A percentile compares a stretch with the other conserved stretches of the same genome.
Evolutionary conservation across 2,329 filamentous ascomycete genomes (phyloP).

Genomic region (Diaporthe nobilis): DNA sequence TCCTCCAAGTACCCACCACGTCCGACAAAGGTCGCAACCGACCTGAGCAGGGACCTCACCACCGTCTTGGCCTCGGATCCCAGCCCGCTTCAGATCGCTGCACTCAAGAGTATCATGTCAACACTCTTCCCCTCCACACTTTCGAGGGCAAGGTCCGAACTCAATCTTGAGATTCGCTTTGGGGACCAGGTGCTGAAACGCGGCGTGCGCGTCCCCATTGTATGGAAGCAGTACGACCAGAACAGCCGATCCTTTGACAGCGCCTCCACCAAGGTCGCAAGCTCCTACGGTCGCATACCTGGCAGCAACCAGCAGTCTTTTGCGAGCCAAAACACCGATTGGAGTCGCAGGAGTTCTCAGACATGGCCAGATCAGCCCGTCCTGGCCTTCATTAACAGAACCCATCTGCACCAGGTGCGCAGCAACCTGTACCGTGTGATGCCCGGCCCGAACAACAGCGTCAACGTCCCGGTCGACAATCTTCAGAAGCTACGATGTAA

Average conservation of each 20-base stretch:
- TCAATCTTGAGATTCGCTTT: constrained; percentile 66
- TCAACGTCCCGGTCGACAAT: constrained; percentile 63
- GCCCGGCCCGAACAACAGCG: constrained; percentile 55
- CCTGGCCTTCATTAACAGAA: constrained; percentile 64
- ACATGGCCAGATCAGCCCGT: constrained; percentile 49
- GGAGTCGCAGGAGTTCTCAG: constrained; percentile 32
- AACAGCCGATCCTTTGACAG: constrained; percentile 52
- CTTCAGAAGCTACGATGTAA: constrained; percentile 64
- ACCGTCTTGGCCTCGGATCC: constrained; percentile 55
- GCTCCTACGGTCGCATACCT: constrained; percentile 49
- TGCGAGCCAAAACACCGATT: constrained; percentile 45
- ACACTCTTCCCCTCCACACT: constrained; percentile 58
- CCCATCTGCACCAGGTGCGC: constrained; percentile 61
- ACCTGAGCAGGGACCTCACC: constrained; percentile 60
- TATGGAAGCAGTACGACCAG: constrained; percentile 62
- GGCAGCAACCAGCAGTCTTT: constrained; percentile 43
- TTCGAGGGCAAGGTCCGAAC: constrained; percentile 49
- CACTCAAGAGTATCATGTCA: constrained; percentile 60
- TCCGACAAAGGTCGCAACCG: constrained; percentile 59
- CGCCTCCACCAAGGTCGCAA: constrained; percentile 51
- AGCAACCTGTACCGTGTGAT: constrained; percentile 62
- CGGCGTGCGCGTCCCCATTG: constrained; percentile 62
- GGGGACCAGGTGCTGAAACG: constrained; percentile 60
- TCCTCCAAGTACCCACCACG: constrained; percentile 34
- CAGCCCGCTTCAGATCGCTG: constrained; percentile 53